phyloP scores from a whole-genome alignment of 1,284 basidiomycete genomes.

The Inonotus hispidus region DNA sequence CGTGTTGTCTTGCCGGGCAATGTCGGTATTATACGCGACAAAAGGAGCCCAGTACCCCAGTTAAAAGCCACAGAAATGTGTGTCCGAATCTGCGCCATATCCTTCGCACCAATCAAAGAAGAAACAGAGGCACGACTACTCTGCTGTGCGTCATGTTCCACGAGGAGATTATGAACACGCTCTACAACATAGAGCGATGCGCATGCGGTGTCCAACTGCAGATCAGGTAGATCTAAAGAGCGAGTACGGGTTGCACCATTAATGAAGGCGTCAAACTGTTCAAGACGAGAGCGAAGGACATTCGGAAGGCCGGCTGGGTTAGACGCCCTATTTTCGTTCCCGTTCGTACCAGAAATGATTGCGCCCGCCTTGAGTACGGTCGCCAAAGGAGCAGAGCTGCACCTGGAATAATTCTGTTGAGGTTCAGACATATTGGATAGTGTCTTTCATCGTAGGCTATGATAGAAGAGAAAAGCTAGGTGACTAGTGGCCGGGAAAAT shows the following conservation, averaged over 20 bases:
- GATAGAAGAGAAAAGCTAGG: neutral
- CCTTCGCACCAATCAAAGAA: constrained; percentile 55
- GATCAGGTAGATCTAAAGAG: neutral
- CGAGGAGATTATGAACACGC: constrained; percentile 44
- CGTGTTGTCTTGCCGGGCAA: constrained; percentile 34
- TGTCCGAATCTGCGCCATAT: constrained; percentile 55
- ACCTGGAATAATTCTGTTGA: constrained; percentile 2
- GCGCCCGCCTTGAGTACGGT: constrained; percentile 9
- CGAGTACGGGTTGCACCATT: neutral
- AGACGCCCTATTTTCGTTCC: neutral
- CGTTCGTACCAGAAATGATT: constrained; percentile 5
- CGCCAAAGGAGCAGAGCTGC: neutral
- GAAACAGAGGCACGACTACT: constrained; percentile 10
- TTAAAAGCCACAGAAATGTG: constrained; percentile 62
- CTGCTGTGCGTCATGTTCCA: constrained; percentile 22
- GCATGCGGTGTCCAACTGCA: constrained; percentile 45
- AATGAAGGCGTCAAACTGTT: constrained; percentile 7
- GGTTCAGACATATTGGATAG: neutral
- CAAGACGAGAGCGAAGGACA: constrained; percentile 12
- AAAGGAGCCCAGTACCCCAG: constrained; percentile 57
- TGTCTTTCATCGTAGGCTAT: neutral
- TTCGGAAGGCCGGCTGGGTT: constrained; percentile 5
- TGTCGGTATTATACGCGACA: constrained; percentile 37
- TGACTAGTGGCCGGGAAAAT: too few species aligned
- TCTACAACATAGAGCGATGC: constrained; percentile 51